A percentile compares a stretch with the other conserved stretches of the same genome.
These are phyloP conservation scores for Podospora anserina DNA, from an alignment of 495 filamentous ascomycete species.

Conservation along the genomic window DNA sequence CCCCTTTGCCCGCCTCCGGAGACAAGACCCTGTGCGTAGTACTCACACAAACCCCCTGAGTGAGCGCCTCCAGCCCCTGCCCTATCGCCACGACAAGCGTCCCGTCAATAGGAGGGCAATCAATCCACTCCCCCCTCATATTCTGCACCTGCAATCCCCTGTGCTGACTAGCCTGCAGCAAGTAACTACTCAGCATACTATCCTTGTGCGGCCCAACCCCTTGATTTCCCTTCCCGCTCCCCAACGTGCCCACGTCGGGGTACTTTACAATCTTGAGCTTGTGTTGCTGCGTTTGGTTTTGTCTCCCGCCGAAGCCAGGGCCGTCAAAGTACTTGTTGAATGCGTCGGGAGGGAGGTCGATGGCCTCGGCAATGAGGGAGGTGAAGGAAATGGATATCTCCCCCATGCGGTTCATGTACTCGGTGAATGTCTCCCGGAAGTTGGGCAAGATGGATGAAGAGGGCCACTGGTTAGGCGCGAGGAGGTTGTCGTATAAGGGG, in stretches of 20 bases:
- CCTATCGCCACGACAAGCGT: constrained; percentile 90
- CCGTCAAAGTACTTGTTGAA: constrained; percentile 80
- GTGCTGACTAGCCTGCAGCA: constrained; percentile 81
- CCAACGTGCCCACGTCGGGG: constrained; percentile 56
- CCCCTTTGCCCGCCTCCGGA: constrained; percentile 60
- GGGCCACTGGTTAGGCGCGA: constrained; percentile 91
- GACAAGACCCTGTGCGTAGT: constrained; percentile 82
- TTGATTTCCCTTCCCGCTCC: constrained; percentile 53
- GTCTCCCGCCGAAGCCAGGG: neutral
- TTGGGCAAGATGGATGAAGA: constrained; percentile 59
- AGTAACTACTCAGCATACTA: constrained; percentile 79
- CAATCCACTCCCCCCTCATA: constrained; percentile 72
- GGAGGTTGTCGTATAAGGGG: constrained; percentile 75
- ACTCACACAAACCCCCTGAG: constrained; percentile 77
- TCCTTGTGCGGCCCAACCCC: constrained; percentile 96
- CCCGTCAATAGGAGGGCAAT: constrained; percentile 59
- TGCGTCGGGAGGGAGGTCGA: constrained; percentile 67
- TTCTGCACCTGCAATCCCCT: constrained; percentile 87
- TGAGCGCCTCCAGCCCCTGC: constrained; percentile 87
- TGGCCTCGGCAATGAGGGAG: constrained; percentile 80
- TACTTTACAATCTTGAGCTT: constrained; percentile 94
- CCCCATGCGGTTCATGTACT: constrained; percentile 74
- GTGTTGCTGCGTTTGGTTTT: constrained; percentile 64
- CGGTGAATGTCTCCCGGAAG: constrained; percentile 66
- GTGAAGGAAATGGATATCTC: constrained; percentile 70